A percentile compares a stretch with the other conserved stretches of the same genome.
Evolutionary conservation across 1,139 yeast species (phyloP).

Genomic region (Yamadazyma pseudoaaseri): DNA sequence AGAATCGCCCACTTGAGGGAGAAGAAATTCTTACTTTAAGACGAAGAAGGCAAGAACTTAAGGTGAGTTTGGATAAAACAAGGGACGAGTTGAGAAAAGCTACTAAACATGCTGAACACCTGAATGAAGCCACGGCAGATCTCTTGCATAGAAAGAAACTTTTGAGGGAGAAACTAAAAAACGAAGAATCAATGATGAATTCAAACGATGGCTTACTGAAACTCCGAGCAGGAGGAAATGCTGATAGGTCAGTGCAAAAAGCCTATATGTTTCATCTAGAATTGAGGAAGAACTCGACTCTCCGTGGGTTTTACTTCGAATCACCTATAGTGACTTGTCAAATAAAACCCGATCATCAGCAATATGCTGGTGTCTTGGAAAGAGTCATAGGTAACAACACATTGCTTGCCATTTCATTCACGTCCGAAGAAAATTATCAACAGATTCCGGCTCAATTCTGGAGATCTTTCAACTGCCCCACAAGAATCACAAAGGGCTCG

Average conservation of each 20-base stretch:
- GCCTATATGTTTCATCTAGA: constrained; percentile 31
- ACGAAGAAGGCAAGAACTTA: neutral
- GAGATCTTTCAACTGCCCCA: constrained; percentile 31
- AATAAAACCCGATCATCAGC: constrained; percentile 37
- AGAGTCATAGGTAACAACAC: constrained; percentile 55
- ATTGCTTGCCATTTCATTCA: constrained; percentile 47
- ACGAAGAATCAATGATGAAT: constrained; percentile 3
- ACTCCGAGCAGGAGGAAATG: neutral
- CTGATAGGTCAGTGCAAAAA: neutral
- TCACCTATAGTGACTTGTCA: constrained; percentile 76
- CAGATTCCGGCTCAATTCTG: constrained; percentile 33
- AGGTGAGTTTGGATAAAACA: neutral
- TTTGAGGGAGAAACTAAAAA: neutral
- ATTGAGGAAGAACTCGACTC: constrained; percentile 28
- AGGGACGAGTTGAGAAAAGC: neutral
- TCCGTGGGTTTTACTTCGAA: constrained; percentile 52
- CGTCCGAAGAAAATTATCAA: constrained; percentile 26
- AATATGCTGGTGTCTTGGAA: constrained; percentile 56
- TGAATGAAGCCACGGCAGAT: neutral
- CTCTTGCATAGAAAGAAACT: neutral
- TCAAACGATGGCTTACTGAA: constrained; percentile 5
- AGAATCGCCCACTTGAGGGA: neutral
- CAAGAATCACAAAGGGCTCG: constrained; percentile 24
- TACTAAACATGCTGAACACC: neutral
- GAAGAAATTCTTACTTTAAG: constrained; percentile 9